Base-by-base conservation (phyloP, 176 grass and related monocot species). In the Eragrostis nindensis region DNA sequence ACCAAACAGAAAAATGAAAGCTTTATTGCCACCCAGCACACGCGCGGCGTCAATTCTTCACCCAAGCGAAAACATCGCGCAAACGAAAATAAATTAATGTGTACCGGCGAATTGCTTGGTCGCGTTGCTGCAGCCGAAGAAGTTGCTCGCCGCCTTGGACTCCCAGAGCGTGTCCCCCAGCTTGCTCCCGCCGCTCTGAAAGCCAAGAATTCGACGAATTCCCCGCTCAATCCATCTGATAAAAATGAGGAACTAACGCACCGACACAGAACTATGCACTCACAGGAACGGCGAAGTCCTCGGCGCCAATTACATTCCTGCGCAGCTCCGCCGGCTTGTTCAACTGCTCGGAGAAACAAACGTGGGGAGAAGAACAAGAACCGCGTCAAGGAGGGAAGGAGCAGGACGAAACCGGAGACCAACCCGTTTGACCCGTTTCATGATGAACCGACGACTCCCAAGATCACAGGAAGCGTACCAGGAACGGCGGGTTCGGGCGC, bases 101-200 rank as follows among this genome's bases (percentile, higher is more conserved):
- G 56, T 83, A 95, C 96, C 82, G 11, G 79, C 70, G 77, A 95
- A 99, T 24, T 79, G 73, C 41, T 64, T 83, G 71, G 82, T 88
- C 43, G 89, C 93, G 70, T 84, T 86, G 84, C 96, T 95, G 86
- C 93, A 99, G 70, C 93, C 93, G 12, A 84, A 73, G 89, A 93
- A 99, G 76, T 73, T 61, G 55, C 74, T 75, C 1, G 96, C 84
- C 73, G 57, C 71, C 83, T 88, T 84, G 0, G 93, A 95, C 32
- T 62, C 74, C 96, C 96, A 99, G n/a, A 99, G 90, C 44, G 84
- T 76, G 2, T 79, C 77, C 48, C 53, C 82, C 11, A 71, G 77
- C 62, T 75, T 97, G 77, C 81, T 76, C 38, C 90, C 84, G 14
- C 90, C 92, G 38, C 88, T 93, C 96, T 99, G 74, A 63, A 18